Base-by-base conservation (phyloP, 2,329 filamentous ascomycete species). In the Paraconiothyrium sp. region DNA sequence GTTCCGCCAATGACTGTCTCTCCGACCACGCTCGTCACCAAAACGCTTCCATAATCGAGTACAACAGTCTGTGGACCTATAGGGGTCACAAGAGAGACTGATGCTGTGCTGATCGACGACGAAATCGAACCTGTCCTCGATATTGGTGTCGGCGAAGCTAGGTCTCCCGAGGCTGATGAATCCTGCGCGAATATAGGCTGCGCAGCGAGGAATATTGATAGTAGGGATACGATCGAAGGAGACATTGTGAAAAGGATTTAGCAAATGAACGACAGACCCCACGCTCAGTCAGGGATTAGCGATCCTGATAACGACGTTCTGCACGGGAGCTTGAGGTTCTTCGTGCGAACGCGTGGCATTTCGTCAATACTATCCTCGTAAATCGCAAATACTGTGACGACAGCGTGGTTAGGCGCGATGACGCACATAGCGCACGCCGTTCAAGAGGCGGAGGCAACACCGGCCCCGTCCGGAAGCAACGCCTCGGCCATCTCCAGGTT, bases 21-120 rank as follows among this genome's bases (percentile, higher is more conserved):
- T 39, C 54, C 54, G 16, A 57, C 22, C 7, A 57, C 32, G 16
- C 54, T 57, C 34, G 54, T 57, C 30, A 48, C 43, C 32, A 57
- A 32, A 13, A 35, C 16, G 20, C 30, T 57, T 13, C 54, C 54
- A 48, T 57, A 34, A 16, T 48, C n/a, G 11, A 48, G 30, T 16
- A 57, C 32, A 22, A 48, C 43, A 2, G 54, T 48, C 30, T 57
- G 43, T 10, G 46, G 54, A 9, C 46, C 46, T 13, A 27, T 35
- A 4, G 39, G 14, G 7, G 39, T 34, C 16, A n/a, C 24, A n/a
- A 56, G 24, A 51, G 58, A 55, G 14, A 60, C 44, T 2, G 52
- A 60, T n/a, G 51, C 58, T 30, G 58, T 56, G n/a, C 58, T 60
- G 20, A 52, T 52, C 6, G 47, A 32, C 14, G 43, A 58, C 14